A percentile compares a stretch with the other conserved stretches of the same genome.
Evolutionary conservation across 2,329 filamentous ascomycete species (phyloP).

Genomic region (Diaporthe sp.): DNA sequence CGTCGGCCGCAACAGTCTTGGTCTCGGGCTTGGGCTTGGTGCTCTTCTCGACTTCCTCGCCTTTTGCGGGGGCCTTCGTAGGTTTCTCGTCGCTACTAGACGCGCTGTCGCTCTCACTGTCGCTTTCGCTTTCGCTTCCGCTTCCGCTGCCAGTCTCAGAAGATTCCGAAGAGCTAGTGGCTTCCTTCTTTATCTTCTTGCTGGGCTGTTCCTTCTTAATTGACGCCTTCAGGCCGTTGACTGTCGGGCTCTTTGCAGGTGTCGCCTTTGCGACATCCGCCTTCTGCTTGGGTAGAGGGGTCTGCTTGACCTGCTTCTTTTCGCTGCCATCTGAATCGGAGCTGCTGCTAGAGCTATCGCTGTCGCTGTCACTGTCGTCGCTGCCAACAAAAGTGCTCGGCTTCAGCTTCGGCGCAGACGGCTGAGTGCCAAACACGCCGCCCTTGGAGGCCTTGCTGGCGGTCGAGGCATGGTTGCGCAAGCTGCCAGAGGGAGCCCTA

Average conservation of each 20-base stretch:
- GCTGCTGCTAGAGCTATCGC: slow-evolving; percentile 48
- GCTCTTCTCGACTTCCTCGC: slow-evolving; percentile 40
- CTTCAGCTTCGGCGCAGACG: slow-evolving; percentile 50
- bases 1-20: slow-evolving; percentile 40
- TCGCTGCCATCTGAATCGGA: slow-evolving; percentile 51
- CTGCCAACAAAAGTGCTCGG: slow-evolving; percentile 50
- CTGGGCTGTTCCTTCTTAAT: slow-evolving; percentile 37
- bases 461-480: slow-evolving; percentile 41
- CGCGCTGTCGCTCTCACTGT: slow-evolving; percentile 32
- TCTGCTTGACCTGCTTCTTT: slow-evolving; percentile 50
- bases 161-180: slow-evolving; percentile 36
- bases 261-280: slow-evolving; percentile 26
- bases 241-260: slow-evolving; percentile 38
- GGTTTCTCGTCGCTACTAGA: slow-evolving; percentile 44
- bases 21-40: slow-evolving; percentile 39
- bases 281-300: slow-evolving; percentile 41
- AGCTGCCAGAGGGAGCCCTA: slow-evolving; percentile 35
- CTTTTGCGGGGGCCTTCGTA: slow-evolving; percentile 40
- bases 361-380: slow-evolving; percentile 42
- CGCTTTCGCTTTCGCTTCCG: slow-evolving; percentile 7
- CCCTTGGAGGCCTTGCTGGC: slow-evolving; percentile 34
- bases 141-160: slow-evolving; percentile 34
- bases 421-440: slow-evolving; percentile 35
- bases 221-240: slow-evolving; percentile 37
- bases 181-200: slow-evolving; percentile 43